Conservation (phyloP, 2,329 filamentous ascomycete species). For the Calonectria ilicicola region DNA sequence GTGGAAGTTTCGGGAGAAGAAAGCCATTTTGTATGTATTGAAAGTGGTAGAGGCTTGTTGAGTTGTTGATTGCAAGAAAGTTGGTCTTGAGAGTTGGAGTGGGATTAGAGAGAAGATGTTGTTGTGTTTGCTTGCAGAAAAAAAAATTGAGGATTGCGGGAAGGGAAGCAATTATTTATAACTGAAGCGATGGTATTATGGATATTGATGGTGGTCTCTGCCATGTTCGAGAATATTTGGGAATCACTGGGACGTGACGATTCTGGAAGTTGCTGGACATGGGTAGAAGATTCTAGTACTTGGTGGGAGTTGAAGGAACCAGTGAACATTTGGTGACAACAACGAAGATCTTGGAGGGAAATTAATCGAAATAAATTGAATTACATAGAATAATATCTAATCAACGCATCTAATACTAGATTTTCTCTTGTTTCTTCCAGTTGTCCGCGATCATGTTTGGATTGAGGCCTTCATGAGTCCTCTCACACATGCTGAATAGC, state of each 20-base stretch:
- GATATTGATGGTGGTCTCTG: conserved; percentile 29
- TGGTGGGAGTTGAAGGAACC: background rate
- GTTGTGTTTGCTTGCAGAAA: conserved; percentile 41
- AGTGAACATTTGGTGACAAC: background rate
- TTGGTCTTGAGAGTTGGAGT: conserved; percentile 38
- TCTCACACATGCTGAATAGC: background rate
- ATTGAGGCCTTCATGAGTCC: background rate
- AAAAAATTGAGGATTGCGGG: conserved; percentile 27
- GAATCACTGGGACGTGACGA: conserved; percentile 25
- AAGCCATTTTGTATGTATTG: conserved; percentile 63
- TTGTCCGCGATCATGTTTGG: background rate
- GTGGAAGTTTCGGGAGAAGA: conserved; percentile 65
- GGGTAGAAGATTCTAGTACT: conserved; percentile 31
- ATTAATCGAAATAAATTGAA: no score
- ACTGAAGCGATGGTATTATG: conserved; percentile 10
- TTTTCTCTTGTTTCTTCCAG: background rate
- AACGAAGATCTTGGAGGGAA: no score
- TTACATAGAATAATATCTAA: no score
- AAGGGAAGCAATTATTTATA: conserved; percentile 47
- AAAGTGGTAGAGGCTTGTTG: conserved; percentile 23
- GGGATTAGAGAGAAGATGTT: conserved; percentile 36
- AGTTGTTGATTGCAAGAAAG: conserved; percentile 34
- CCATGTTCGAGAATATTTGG: conserved; percentile 31
- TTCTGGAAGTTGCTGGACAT: conserved; percentile 42
- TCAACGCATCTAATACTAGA: no score